Percentiles rank a stretch among this genome's conserved stretches.
These are phyloP conservation scores for Elsinoe batatas DNA, from an alignment of 2,329 filamentous ascomycete genomes.

Conservation along the genomic window DNA sequence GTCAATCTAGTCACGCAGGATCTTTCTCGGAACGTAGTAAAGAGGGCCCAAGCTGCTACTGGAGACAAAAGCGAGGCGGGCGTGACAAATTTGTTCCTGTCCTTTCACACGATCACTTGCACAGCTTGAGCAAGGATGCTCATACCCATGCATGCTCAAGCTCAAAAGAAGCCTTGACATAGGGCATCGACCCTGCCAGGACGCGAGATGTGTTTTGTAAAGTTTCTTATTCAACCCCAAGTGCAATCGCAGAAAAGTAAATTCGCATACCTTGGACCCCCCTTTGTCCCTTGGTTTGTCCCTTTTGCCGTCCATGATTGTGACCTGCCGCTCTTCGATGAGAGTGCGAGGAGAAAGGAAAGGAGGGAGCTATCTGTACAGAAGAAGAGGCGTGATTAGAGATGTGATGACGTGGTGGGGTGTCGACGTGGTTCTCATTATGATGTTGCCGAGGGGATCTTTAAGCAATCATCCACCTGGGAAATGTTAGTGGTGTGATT, in stretches of 20 bases:
- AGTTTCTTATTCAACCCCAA: background rate
- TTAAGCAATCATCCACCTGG: constrained; percentile 13
- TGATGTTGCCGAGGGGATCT: background rate
- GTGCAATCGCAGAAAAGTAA: background rate
- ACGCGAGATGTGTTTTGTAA: background rate
- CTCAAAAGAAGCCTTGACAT: no score
- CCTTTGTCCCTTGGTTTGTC: background rate
- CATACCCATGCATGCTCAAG: no score
- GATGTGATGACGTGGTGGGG: background rate
- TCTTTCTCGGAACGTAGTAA: constrained; percentile 9
- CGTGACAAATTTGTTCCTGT: constrained; percentile 12
- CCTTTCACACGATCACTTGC: background rate
- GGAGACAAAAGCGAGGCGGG: constrained; percentile 1
- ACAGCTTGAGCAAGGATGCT: no score
- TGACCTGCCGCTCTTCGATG: background rate
- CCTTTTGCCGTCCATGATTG: background rate
- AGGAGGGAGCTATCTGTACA: constrained; percentile 3
- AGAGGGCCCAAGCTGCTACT: constrained; percentile 3
- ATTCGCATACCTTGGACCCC: background rate
- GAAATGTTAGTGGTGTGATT: background rate
- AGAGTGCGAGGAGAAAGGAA: background rate
- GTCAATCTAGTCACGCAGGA: constrained; percentile 8
- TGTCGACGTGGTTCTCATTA: constrained; percentile 13
- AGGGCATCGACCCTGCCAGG: no score
- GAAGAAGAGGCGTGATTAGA: background rate